Conservation (phyloP, 2,329 filamentous ascomycete genomes). For the Fusarium sp. region DNA sequence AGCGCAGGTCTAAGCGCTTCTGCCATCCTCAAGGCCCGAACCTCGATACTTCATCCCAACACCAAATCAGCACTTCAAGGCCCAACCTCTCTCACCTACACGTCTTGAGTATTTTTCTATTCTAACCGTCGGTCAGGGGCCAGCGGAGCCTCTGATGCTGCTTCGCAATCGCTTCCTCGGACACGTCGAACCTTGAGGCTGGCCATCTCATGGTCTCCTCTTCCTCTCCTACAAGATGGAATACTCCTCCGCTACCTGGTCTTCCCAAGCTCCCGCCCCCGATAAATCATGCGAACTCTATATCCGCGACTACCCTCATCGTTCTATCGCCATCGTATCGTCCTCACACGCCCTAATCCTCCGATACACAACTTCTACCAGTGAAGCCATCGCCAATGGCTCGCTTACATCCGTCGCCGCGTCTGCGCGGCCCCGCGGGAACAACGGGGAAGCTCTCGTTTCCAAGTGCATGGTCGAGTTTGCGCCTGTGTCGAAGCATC, state of each 20-base stretch:
- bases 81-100: conserved; percentile 8
- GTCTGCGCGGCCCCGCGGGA: conserved; percentile 56
- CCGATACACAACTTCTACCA: conserved; percentile 76
- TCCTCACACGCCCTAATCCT: conserved; percentile 85
- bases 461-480: conserved; percentile 91
- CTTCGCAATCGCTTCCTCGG: conserved; percentile 15
- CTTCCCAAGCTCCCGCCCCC: conserved; percentile 58
- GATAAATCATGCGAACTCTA: conserved; percentile 80
- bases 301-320: conserved; percentile 86
- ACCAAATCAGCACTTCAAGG: conserved; percentile 12
- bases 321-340: conserved; percentile 87
- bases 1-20: conserved; percentile 17
- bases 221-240: conserved; percentile 56
- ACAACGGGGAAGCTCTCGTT: conserved; percentile 55
- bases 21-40: conserved; percentile 32
- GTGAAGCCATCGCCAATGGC: conserved; percentile 67
- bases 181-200: conserved; percentile 25
- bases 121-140: conserved; percentile 16
- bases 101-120: neutral
- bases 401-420: conserved; percentile 65
- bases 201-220: conserved; percentile 8
- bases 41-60: conserved; percentile 30
- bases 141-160: conserved; percentile 12
- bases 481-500: conserved; percentile 68
- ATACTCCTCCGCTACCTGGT: conserved; percentile 56